Percentiles rank a stretch among this genome's conserved stretches.
Conservation (phyloP, 805 yeast species). For the Wilhelminamyces savonicus region DNA sequence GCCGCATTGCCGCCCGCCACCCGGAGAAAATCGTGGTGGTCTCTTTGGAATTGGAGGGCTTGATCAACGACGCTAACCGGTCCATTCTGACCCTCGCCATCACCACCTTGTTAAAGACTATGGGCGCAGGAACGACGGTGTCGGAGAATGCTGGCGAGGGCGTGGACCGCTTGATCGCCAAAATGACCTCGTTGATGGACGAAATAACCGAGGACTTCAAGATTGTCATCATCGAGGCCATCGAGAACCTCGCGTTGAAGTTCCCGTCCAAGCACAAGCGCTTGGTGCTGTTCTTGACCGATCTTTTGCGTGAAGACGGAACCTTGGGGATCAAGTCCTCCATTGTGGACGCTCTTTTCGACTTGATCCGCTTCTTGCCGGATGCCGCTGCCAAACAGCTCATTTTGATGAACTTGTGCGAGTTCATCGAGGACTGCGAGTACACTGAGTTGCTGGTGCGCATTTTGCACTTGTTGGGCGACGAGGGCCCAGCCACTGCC, state of each 20-base stretch:
- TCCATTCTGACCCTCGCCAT: conserved; percentile 95
- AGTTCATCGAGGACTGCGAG: conserved; percentile 97
- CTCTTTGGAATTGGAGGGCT: conserved; percentile 77
- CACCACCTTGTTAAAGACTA: conserved; percentile 91
- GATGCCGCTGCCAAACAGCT: conserved; percentile 61
- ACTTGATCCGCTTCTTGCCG: conserved; percentile 82
- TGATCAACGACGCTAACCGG: conserved; percentile 84
- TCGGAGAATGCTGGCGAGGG: conserved; percentile 43
- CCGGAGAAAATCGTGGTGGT: conserved; percentile 77
- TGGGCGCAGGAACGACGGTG: conserved; percentile 56
- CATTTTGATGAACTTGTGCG: conserved; percentile 86
- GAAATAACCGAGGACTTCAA: conserved; percentile 96
- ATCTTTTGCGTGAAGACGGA: conserved; percentile 85
- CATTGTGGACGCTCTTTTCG: conserved; percentile 89
- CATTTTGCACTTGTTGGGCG: conserved; percentile 84
- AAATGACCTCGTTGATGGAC: conserved; percentile 81
- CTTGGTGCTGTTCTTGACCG: conserved; percentile 76
- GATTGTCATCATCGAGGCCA: conserved; percentile 90
- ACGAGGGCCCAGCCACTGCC: conserved; percentile 83
- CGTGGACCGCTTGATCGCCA: conserved; percentile 83
- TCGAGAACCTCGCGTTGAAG: conserved; percentile 83
- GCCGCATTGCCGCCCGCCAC: conserved; percentile 72
- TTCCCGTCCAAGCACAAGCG: conserved; percentile 87
- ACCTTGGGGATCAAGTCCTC: conserved; percentile 78
- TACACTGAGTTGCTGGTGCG: conserved; percentile 91